Evolutionary conservation across 2,329 filamentous ascomycete genomes (phyloP).

Genomic region (Fusarium xyrophilum): DNA sequence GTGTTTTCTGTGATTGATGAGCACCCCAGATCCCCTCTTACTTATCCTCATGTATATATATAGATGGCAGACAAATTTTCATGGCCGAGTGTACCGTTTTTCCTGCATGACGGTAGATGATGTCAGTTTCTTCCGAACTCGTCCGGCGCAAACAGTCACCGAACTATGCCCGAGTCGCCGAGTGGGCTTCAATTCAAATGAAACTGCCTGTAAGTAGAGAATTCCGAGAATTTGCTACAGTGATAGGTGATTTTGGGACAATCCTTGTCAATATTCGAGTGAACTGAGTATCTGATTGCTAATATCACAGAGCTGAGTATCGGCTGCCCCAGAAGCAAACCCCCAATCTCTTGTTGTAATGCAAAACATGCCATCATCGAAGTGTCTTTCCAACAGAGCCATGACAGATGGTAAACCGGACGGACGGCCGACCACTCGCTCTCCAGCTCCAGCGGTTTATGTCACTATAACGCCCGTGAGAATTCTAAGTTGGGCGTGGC

Average conservation of each 20-base stretch:
- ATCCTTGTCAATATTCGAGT: not conserved
- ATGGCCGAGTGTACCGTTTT: constrained; percentile 7
- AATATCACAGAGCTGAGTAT: not conserved
- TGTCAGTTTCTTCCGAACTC: constrained; percentile 38
- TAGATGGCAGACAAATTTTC: constrained; percentile 4
- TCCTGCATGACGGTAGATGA: constrained; percentile 34
- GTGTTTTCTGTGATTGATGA: constrained; percentile 8
- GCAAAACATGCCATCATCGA: not conserved
- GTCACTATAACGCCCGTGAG: constrained; percentile 16
- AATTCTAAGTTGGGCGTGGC: not conserved
- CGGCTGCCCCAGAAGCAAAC: not conserved
- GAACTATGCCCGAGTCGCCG: constrained; percentile 43
- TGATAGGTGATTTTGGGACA: not conserved
- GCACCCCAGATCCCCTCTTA: not conserved
- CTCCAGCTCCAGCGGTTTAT: not conserved
- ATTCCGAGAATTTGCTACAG: not conserved
- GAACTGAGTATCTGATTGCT: not conserved
- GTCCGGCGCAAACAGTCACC: constrained; percentile 37
- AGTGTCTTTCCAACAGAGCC: not conserved
- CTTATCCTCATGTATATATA: constrained; percentile 1
- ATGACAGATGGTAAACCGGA: not conserved
- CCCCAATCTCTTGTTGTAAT: not conserved
- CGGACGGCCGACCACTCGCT: not conserved
- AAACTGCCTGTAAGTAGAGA: not conserved
- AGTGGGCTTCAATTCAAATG: not conserved